Percentiles rank a stretch among this genome's conserved stretches.
Evolutionary conservation across 1,139 yeast species (phyloP).

Genomic region (Protomyces inouyei): DNA sequence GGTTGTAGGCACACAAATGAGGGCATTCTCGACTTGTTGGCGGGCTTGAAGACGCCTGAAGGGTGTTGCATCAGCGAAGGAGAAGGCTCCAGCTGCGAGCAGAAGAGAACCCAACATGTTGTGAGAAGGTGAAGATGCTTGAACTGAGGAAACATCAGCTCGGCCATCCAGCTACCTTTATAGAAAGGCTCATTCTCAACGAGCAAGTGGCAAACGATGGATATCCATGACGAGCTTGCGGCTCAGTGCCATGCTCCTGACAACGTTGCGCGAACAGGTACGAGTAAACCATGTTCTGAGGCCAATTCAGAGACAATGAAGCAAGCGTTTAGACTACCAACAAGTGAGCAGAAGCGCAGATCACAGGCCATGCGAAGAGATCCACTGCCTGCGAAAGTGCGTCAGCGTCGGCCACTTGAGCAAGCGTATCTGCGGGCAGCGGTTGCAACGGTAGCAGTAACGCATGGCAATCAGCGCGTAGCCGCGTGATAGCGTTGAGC

Average conservation of each 20-base stretch:
- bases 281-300: too few species aligned
- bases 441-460: not conserved
- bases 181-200: too few species aligned
- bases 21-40: not conserved
- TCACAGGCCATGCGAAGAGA: too few species aligned
- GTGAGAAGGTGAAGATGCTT: not conserved
- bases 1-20: constrained; percentile 9
- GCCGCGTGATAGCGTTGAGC: not conserved
- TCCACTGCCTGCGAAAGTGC: too few species aligned
- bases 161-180: too few species aligned
- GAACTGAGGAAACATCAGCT: too few species aligned
- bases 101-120: not conserved
- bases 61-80: not conserved
- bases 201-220: too few species aligned
- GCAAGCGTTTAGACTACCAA: too few species aligned
- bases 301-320: too few species aligned
- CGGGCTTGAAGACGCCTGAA: not conserved
- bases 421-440: too few species aligned
- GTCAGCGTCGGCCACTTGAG: too few species aligned
- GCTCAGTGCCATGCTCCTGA: not conserved
- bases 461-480: not conserved
- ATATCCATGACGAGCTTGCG: not conserved
- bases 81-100: not conserved
- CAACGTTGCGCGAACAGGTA: not conserved
- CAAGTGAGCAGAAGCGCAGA: too few species aligned